Conservation (phyloP, 768 basidiomycete genomes). For the Lentinula lateritia region DNA sequence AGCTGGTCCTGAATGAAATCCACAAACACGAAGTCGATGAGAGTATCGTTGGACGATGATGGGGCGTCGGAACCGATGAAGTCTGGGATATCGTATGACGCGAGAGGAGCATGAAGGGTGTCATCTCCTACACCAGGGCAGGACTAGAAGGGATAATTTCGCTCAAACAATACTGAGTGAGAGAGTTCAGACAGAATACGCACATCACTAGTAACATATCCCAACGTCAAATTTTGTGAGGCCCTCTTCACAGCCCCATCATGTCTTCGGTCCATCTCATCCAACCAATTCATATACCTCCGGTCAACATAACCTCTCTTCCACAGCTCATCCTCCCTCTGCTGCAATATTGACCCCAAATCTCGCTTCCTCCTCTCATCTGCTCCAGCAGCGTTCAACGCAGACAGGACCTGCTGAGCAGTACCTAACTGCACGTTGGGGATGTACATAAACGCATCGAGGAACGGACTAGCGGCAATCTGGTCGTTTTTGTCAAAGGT, state of each 20-base stretch:
- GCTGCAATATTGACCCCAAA: slow-evolving; percentile 20
- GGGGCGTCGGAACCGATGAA: slow-evolving; percentile 58
- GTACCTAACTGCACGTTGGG: slow-evolving; percentile 43
- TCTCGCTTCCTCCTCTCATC: slow-evolving; percentile 28
- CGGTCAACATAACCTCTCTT: slow-evolving; percentile 44
- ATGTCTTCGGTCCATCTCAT: slow-evolving; percentile 42
- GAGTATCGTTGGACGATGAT: slow-evolving; percentile 26
- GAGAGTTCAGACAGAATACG: slow-evolving; percentile 14
- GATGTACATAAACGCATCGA: slow-evolving; percentile 61
- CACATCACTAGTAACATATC: slow-evolving; percentile 73
- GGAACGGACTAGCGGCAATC: slow-evolving; percentile 68
- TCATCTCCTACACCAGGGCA: slow-evolving; percentile 80
- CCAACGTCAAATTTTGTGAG: slow-evolving; percentile 52
- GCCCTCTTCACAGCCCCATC: slow-evolving; percentile 33
- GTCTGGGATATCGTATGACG: slow-evolving; percentile 47
- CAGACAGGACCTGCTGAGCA: slow-evolving; percentile 48
- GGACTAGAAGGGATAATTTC: slow-evolving; percentile 27
- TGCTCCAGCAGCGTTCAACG: slow-evolving; percentile 43
- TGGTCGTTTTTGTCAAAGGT: slow-evolving; percentile 79
- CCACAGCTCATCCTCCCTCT: slow-evolving; percentile 34
- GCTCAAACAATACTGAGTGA: background rate
- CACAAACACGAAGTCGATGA: slow-evolving; percentile 72
- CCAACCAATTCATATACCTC: slow-evolving; percentile 52
- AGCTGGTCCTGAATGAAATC: slow-evolving; percentile 58
- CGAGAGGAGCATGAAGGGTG: slow-evolving; percentile 53